A percentile compares a stretch with the other conserved stretches of the same genome.
These are phyloP conservation scores for Millerozyma acaciae DNA, from an alignment of 805 yeast species.

Conservation along the genomic window DNA sequence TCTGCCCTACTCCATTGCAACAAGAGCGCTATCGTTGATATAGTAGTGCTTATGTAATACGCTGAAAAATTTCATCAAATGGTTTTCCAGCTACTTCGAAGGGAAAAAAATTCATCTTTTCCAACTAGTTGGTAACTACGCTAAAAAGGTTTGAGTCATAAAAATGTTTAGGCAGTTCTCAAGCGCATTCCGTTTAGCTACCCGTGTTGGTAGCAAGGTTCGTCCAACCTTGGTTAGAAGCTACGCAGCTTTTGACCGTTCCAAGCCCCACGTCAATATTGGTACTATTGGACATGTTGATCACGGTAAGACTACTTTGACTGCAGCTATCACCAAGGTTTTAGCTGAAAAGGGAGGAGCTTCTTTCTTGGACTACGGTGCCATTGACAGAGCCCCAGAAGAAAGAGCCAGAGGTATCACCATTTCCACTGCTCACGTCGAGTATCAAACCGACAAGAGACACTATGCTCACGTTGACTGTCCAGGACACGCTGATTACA, in stretches of 20 bases:
- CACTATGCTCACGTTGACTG: conserved; percentile 98
- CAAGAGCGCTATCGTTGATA: too few species aligned
- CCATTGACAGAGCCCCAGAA: conserved; percentile 97
- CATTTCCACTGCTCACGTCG: conserved; percentile 96
- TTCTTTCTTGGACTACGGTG: conserved; percentile 82
- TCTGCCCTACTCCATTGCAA: too few species aligned
- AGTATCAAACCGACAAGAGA: conserved; percentile 90
- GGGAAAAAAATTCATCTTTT: too few species aligned
- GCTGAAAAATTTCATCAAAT: conserved; percentile 75
- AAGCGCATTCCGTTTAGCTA: conserved; percentile 25
- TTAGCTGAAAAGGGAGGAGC: conserved; percentile 89
- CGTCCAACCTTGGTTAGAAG: conserved; percentile 32
- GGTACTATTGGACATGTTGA: conserved; percentile 99
- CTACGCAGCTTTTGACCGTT: conserved; percentile 82
- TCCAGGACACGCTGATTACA: conserved; percentile 98
- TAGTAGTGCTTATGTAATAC: too few species aligned
- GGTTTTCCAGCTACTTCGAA: conserved; percentile 68
- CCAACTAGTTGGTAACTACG: too few species aligned
- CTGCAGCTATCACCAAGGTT: conserved; percentile 98
- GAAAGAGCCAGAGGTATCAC: conserved; percentile 99
- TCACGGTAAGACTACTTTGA: conserved; percentile 97
- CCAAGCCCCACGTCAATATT: conserved; percentile 93
- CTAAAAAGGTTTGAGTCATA: too few species aligned
- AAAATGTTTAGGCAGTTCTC: conserved; percentile 31
- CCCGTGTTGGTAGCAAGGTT: conserved; percentile 17